Evolutionary conservation across 805 yeast species (phyloP), one percentile per base, ranked within the genome.

Genomic region (Myxozyma udenii): DNA sequence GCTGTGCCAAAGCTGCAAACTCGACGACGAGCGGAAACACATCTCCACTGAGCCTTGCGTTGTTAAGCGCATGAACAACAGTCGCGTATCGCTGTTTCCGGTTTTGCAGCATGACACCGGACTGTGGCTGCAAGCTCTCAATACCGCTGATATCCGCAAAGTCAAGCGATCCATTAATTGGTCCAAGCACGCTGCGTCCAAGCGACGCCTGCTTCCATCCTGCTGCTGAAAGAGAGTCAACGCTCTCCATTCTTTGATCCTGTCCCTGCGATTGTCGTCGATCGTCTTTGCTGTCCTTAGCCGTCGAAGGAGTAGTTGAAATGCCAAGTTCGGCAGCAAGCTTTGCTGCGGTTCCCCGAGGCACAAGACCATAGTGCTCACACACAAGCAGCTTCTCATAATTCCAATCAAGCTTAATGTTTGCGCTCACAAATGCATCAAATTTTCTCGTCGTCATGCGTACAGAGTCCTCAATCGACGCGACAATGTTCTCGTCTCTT

Each of bases 381-480:
- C 86, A 79, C 42, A 91, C 77, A 61, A 83, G 85, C 55, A 81
- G 80, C 62, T 87, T 83, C 57, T 87, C 80, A 44, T 79, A 79
- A 51, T 80, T 80, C 97, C 98, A 93, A 67, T 90, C 96, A 43
- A 85, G 74, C 2, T 84, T 73, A 23, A 93, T 75, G 61, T 84
- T 86, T 55, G 81, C 79, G 61, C 77, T 81, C 53, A 91, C 81
- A 65, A 81, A 86, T 40, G 68, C 70, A 66, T 90, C 96, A 68
- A 91, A 93, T 64, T 89, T 96, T 50, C 76, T 76, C 2, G 95
- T 83, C 3, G 95, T 89, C 19, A 80, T 69, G 1, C 78, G 70
- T 53, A 90, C 75, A 0, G 89, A 78, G 61, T 83, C 88, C 64
- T 90, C 96, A 57, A 91, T 88, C 3, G 95, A 84, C 21, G 84